phyloP scores from a whole-genome alignment of 2,329 filamentous ascomycete genomes.

The Cordyceps javanica region DNA sequence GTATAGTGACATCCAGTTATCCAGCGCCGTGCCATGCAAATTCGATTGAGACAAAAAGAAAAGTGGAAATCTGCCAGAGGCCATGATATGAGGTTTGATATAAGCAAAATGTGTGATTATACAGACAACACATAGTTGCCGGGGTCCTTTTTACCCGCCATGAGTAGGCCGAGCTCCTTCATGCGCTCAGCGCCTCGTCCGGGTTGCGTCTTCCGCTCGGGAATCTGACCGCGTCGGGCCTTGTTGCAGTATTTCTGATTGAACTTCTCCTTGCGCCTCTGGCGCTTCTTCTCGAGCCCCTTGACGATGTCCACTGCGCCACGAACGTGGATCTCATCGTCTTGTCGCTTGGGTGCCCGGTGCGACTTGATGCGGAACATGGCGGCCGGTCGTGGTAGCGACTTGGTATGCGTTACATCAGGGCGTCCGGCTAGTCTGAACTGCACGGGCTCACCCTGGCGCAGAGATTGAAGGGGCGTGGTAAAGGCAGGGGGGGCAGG shows the following conservation, averaged over 20 bases:
- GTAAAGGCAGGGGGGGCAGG: slow-evolving; percentile 52
- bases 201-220: slow-evolving; percentile 62
- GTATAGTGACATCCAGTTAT: slow-evolving; percentile 3
- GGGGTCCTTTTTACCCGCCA: slow-evolving; percentile 71
- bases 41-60: neutral
- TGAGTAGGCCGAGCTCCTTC: slow-evolving; percentile 72
- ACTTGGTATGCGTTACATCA: slow-evolving; percentile 71
- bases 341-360: slow-evolving; percentile 29
- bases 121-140: slow-evolving; percentile 74
- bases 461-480: slow-evolving; percentile 34
- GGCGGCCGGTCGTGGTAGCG: slow-evolving; percentile 72
- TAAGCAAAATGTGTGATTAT: slow-evolving; percentile 30
- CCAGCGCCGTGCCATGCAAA: slow-evolving; percentile 9
- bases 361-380: slow-evolving; percentile 51
- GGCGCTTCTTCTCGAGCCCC: slow-evolving; percentile 88
- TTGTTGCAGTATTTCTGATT: slow-evolving; percentile 85
- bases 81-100: neutral
- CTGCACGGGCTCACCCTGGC: slow-evolving; percentile 31
- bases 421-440: slow-evolving; percentile 49
- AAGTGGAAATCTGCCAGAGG: neutral
- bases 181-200: slow-evolving; percentile 91
- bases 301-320: slow-evolving; percentile 98
- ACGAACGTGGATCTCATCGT: slow-evolving; percentile 61
- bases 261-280: slow-evolving; percentile 88
- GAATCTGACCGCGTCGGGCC: slow-evolving; percentile 60